Base-by-base conservation (phyloP, 495 filamentous ascomycete genomes). In the Penicillium silybi region DNA sequence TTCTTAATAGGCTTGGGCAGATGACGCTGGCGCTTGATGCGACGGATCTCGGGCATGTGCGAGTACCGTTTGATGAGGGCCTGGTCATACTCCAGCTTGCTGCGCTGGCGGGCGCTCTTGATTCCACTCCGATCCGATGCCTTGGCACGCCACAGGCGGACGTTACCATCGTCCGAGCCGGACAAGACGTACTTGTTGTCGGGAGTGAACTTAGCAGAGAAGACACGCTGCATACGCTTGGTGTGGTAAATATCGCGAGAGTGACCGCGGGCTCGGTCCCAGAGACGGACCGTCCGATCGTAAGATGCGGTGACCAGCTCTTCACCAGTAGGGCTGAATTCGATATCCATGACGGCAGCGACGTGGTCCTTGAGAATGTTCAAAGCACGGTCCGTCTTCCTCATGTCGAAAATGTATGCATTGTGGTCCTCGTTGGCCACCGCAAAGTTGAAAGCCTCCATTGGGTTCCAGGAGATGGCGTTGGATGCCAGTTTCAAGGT, bases 311-410 rank as follows among this genome's bases (percentile, higher is more conserved):
- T 88, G 17, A 99, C 89, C 25, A 97, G 83, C 65, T 96, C 92
- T 67, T 96, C 86, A 46, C 95, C 95, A 0, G 92, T 97, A 0
- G 95, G 95, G 44, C 84, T 89, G 72, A 92, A 99, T 56, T 96
- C 90, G 35, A 99, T 86, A 64, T 95, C 89, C 90, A 97, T 97
- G 0, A 96, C 92, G 5, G 95, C 93, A 4, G 90, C 87, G 13
- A 97, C 95, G 60, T 97, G 95, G 58, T 92, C 93, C 72, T 93
- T 95, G 15, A 93, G 80, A n/a, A 97, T 84, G 63, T 97, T 97
- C 41, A 92, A 66, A 3, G 90, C 88, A 44, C 90, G 84, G 49
- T 84, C 76, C 65, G 92, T 82, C 58, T 90, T 90, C 52, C 90
- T 78, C 86, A 90, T 91, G 68, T 96, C 90, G 63, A 93, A 95